Base-by-base conservation (phyloP, 1,284 basidiomycete species). In the Leccinum fuscescens region DNA sequence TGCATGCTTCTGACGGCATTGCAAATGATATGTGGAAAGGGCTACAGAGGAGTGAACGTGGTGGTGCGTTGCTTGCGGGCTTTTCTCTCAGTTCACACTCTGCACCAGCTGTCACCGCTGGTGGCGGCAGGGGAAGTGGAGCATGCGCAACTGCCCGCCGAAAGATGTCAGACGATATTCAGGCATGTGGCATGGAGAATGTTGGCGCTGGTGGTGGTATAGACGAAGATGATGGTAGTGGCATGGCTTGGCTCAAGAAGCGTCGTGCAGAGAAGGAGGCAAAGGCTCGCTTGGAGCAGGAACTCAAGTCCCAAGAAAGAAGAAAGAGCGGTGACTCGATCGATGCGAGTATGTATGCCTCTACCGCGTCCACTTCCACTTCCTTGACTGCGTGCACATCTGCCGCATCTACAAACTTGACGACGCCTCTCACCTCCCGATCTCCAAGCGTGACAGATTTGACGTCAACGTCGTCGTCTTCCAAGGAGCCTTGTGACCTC, bases 151-250 rank as follows among this genome's bases (percentile, higher is more conserved):
- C 8, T 29, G 51, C 24, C 44, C 66, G 66, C 49, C 60, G 67
- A 27, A 72, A 56, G 55, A 66, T 72, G 72, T 55, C 62, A 5
- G 49, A 42, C 33, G 6, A 51, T 31, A 58, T 59, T 24, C 64
- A 65, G 35, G 73, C 65, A 33, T 65, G 55, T 63, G 50, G 69
- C 4, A 72, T 70, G 69, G 69, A 67, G 37, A 67, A 64, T 59
- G 67, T 64, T 49, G 58, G 59, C 37, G 67, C 61, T 20, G 55
- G 62, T 33, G 69, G 61, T 20, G 68, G 62, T 33, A 67, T 61
- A 7, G 78, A 75, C n/a, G 84, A 82, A 0, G 85, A 90, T 62
- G 90, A 92, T 64, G 89, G 88, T 2, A 86, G 85, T 66, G 90
- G 90, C 7, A 85, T 90, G 82, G 82, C 78, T 1, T 92, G 90